Percentiles rank a stretch among this genome's conserved stretches.
These are phyloP conservation scores for Zizania palustris DNA, from an alignment of 202 grass and related monocot species.

Conservation along the genomic window DNA sequence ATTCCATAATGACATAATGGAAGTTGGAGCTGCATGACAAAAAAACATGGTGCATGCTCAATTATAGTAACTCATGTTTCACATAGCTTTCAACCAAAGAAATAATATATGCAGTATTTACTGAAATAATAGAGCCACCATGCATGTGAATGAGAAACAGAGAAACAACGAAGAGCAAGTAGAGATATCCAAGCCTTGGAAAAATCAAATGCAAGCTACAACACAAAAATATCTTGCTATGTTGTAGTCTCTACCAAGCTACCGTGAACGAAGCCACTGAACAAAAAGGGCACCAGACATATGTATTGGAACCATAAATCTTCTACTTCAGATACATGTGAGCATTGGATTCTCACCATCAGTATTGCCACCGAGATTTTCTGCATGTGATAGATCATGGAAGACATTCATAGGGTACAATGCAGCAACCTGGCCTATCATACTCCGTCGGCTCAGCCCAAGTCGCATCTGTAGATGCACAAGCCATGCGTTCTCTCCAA, in stretches of 20 bases:
- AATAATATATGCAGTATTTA: not conserved
- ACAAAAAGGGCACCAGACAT: not conserved
- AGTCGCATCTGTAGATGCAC: slow-evolving; percentile 55
- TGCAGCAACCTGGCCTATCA: slow-evolving; percentile 69
- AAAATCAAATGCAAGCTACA: not conserved
- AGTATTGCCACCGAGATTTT: slow-evolving; percentile 38
- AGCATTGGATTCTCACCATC: slow-evolving; percentile 46
- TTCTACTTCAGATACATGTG: not conserved
- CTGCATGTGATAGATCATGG: slow-evolving; percentile 47
- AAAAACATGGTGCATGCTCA: not conserved
- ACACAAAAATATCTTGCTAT: not conserved
- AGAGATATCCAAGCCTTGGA: not conserved
- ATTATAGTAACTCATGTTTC: not conserved
- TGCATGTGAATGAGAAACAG: slow-evolving; percentile 30
- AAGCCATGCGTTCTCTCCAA: slow-evolving; percentile 59
- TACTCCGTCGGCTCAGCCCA: slow-evolving; percentile 57
- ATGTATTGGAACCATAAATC: not conserved
- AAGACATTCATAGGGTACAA: slow-evolving; percentile 72
- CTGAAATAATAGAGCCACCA: not conserved
- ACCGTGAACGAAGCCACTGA: not conserved
- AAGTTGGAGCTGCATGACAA: not conserved
- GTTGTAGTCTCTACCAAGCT: not conserved
- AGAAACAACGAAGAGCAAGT: slow-evolving; percentile 8
- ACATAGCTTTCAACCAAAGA: not conserved
- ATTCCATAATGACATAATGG: not conserved